A percentile compares a stretch with the other conserved stretches of the same genome.
phyloP scores from a whole-genome alignment of 768 basidiomycete species.

The Lactarius trivialis region DNA sequence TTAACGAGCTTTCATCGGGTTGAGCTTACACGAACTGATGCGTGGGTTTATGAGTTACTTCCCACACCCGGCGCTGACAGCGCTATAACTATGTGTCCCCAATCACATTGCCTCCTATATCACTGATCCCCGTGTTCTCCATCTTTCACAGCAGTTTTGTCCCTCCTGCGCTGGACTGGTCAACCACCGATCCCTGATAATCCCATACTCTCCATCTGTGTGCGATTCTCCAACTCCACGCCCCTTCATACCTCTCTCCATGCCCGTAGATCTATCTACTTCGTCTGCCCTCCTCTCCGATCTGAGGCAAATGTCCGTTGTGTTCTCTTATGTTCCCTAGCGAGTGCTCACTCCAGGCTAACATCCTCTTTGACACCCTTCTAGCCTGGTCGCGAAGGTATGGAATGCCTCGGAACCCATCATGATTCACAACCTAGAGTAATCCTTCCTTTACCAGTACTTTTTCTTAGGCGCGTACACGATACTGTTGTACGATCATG shows the following conservation, averaged over 20 bases:
- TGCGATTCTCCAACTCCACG: not conserved
- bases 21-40: not conserved
- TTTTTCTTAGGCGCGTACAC: slow-evolving; percentile 19
- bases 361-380: not conserved
- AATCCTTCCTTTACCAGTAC: slow-evolving; percentile 5
- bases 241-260: not conserved
- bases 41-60: not conserved
- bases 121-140: not conserved
- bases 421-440: too few relatives aligned
- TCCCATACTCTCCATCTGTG: not conserved
- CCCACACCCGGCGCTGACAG: not conserved
- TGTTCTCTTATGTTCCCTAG: not conserved
- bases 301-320: slow-evolving; percentile 19
- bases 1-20: not conserved
- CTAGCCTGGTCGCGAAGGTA: slow-evolving; percentile 19
- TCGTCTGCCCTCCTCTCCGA: not conserved
- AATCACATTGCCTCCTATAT: not conserved
- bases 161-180: not conserved
- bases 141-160: not conserved
- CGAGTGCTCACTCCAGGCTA: not conserved
- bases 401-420: not conserved
- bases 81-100: not conserved
- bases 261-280: not conserved
- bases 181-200: not conserved
- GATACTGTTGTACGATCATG: slow-evolving; percentile 20